These are phyloP conservation scores for Achlya hypogyna DNA, from an alignment of 352 stramenopile species.

Conservation along the genomic window DNA sequence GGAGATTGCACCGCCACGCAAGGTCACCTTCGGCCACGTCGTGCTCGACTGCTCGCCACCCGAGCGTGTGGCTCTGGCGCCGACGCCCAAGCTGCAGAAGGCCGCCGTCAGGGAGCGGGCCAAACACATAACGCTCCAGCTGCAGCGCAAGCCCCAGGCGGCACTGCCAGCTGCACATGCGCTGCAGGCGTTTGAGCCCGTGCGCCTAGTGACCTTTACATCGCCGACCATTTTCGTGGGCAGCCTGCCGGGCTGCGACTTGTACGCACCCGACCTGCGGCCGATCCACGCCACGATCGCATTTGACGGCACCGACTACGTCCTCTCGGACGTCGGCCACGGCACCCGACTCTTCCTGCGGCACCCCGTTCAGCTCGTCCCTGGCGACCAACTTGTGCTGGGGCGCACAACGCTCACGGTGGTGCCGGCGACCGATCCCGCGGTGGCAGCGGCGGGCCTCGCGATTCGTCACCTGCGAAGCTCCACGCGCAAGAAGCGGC, in stretches of 20 bases:
- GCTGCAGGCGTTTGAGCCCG: not conserved
- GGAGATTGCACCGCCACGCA: not conserved
- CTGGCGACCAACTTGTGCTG: not conserved
- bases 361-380: slow-evolving; percentile 1
- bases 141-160: slow-evolving; percentile 1
- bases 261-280: not conserved
- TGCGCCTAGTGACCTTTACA: not conserved
- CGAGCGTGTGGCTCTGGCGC: not conserved
- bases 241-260: slow-evolving; percentile 1
- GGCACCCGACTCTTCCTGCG: slow-evolving; percentile 4
- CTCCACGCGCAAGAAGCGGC: not conserved
- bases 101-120: not conserved
- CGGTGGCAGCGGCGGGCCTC: not conserved
- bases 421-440: not conserved
- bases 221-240: not conserved
- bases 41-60: not conserved
- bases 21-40: not conserved
- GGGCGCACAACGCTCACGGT: not conserved
- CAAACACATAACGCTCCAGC: slow-evolving; percentile 5
- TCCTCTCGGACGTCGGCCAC: slow-evolving; percentile 3
- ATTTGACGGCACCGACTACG: not conserved
- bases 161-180: not conserved
- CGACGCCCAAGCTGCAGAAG: not conserved
- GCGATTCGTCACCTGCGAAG: not conserved
- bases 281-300: slow-evolving; percentile 13